These are phyloP conservation scores for Mucor plumbeus DNA, from an alignment of 371 early-diverging fungal species.

Conservation along the genomic window DNA sequence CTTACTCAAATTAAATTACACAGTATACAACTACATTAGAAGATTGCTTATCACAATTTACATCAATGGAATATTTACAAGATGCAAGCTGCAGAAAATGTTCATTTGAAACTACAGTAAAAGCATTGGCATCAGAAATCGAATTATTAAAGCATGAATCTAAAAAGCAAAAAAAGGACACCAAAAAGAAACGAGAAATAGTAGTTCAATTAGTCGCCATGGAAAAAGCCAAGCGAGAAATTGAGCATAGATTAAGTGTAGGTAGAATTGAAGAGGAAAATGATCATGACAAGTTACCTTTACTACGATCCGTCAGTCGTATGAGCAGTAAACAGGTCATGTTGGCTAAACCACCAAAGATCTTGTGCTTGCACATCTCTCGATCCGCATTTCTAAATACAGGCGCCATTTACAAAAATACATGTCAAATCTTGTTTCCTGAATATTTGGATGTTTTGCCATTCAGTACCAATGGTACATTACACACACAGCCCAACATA, in stretches of 20 bases:
- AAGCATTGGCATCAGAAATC: constrained; percentile 36
- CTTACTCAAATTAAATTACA: too few relatives aligned
- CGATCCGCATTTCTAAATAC: constrained; percentile 68
- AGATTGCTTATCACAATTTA: constrained; percentile 66
- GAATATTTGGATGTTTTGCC: constrained; percentile 67
- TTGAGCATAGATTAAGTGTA: constrained; percentile 12
- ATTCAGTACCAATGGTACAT: constrained; percentile 60
- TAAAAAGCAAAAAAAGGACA: constrained; percentile 44
- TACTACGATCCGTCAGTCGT: constrained; percentile 27
- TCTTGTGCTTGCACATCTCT: constrained; percentile 74
- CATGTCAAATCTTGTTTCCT: constrained; percentile 62
- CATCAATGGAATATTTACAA: constrained; percentile 70
- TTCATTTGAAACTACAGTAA: constrained; percentile 59
- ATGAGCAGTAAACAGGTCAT: constrained; percentile 64
- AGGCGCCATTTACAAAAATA: constrained; percentile 72
- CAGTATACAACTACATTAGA: constrained; percentile 63
- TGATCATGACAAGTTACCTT: constrained; percentile 31
- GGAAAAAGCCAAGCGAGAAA: constrained; percentile 16
- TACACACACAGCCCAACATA: constrained; percentile 55
- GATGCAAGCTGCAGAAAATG: constrained; percentile 79
- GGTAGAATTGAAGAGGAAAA: constrained; percentile 32
- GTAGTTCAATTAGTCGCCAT: constrained; percentile 31
- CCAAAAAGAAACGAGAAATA: constrained; percentile 27
- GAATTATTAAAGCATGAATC: constrained; percentile 47
- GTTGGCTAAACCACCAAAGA: constrained; percentile 63